Percentiles rank a stretch among this genome's conserved stretches.
These are phyloP conservation scores for Luffa aegyptiaca DNA, from an alignment of 306 rosid genomes.

Conservation along the genomic window DNA sequence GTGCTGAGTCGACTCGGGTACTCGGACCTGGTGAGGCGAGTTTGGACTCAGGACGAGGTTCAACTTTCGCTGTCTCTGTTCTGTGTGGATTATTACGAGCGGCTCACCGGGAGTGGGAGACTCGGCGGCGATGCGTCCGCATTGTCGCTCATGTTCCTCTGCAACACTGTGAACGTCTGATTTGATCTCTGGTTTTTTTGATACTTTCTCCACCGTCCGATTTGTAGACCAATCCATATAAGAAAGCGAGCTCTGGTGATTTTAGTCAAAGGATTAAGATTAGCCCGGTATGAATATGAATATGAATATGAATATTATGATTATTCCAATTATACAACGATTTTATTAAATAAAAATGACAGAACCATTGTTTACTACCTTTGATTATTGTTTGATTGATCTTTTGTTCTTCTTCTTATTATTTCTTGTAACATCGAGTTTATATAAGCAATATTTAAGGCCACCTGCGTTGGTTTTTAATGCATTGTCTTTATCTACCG, in stretches of 20 bases:
- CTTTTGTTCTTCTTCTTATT: not conserved
- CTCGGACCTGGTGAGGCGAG: slow-evolving; percentile 46
- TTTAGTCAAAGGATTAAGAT: slow-evolving; percentile 11
- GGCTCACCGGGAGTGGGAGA: slow-evolving; percentile 20
- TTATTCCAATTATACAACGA: not conserved
- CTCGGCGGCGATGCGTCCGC: slow-evolving; percentile 32
- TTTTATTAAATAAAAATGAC: not conserved
- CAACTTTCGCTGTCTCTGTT: slow-evolving; percentile 89
- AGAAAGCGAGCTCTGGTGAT: not conserved
- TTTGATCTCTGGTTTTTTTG: not conserved
- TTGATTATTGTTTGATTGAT: not conserved
- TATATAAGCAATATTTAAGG: not conserved
- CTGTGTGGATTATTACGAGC: slow-evolving; percentile 58
- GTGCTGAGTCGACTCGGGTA: slow-evolving; percentile 86
- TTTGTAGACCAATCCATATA: not conserved
- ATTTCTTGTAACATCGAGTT: not conserved
- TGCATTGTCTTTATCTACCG: not conserved
- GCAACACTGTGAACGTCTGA: slow-evolving; percentile 46
- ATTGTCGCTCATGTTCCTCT: slow-evolving; percentile 51
- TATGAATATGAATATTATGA: not conserved
- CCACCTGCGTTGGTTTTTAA: too few relatives aligned
- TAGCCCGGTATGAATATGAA: not conserved
- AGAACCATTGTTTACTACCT: not conserved
- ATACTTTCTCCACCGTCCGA: not conserved
- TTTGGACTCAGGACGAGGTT: slow-evolving; percentile 70